Base-by-base conservation (phyloP, 2,329 filamentous ascomycete species). In the Lachnellula arida region DNA sequence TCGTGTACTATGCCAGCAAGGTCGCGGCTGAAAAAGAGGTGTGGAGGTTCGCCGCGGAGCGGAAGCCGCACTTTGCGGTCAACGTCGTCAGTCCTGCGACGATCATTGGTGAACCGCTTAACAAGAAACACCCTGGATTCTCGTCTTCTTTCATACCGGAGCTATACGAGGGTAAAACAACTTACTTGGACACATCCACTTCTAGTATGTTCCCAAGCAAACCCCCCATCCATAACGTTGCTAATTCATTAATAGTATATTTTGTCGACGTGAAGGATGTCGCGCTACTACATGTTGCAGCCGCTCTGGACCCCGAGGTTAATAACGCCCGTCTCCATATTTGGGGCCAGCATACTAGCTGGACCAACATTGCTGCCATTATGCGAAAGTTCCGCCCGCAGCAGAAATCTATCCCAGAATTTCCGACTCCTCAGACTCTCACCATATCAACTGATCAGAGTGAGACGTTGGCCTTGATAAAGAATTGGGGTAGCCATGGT, bases 1-100 rank as follows among this genome's bases (percentile, higher is more conserved):
- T 62, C 0, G 67, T 70, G 1, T 77, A 77, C 49, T 60, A 59
- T 0, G 73, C 75, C 0, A 74, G 72, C 54, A 77, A 77, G 55
- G 59, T 67, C 1, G 67, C 70, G 34, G 65, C 65, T 0, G 75
- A 77, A 49, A 64, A 70, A 53, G 70, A 65, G 1, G 37, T 71
- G 4, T 76, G 75, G 74, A 69, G 72, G 22, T 76, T 69, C 39
- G 54, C 69, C 4, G 57, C 69, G 23, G 67, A 73, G 47, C 52
- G 69, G 35, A 68, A 67, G 3, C 69, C 62, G 14, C 58, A 57
- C 0, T 62, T 72, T 8, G 59, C 63, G 0, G 57, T 67, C 2
- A 72, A 69, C 53, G n/a, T 46, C 57, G 66, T 67, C 8, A 32
- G 28, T 8, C 66, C 66, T 0, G 53, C 60, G 39, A 19, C 42